These are phyloP conservation scores for Ceratocystis alfenasii DNA, from an alignment of 2,329 filamentous ascomycete genomes.

Conservation along the genomic window DNA sequence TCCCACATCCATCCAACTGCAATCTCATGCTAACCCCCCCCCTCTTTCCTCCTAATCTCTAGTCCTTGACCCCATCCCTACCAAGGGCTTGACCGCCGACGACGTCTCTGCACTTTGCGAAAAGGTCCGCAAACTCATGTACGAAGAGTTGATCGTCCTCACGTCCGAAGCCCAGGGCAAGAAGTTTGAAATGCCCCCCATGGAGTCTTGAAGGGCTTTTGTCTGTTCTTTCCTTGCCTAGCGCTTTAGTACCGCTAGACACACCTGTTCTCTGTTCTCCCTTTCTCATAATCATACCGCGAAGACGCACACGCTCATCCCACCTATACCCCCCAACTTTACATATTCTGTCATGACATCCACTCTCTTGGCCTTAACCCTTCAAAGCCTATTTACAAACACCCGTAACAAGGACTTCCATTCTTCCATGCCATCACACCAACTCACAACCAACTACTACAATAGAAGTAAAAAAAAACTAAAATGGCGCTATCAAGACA, in stretches of 20 bases:
- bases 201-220: neutral
- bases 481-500: neutral
- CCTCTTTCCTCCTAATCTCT: neutral
- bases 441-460: neutral
- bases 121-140: conserved; percentile 62
- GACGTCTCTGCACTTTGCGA: conserved; percentile 66
- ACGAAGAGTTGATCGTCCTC: conserved; percentile 48
- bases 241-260: no score
- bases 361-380: no score
- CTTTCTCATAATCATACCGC: no score
- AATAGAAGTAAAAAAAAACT: neutral
- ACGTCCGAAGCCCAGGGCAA: conserved; percentile 40
- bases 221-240: no score
- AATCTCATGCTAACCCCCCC: conserved; percentile 13
- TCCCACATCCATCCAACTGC: neutral
- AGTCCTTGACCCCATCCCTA: conserved; percentile 75
- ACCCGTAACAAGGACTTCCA: neutral
- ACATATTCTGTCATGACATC: neutral
- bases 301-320: neutral
- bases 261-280: no score
- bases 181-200: conserved; percentile 22
- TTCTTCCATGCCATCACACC: neutral
- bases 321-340: neutral
- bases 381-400: no score
- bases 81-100: conserved; percentile 55